Evolutionary conservation across 495 filamentous ascomycete genomes (phyloP), one percentile per base, ranked within the genome.

Genomic region (Stereocaulon alpinum): DNA sequence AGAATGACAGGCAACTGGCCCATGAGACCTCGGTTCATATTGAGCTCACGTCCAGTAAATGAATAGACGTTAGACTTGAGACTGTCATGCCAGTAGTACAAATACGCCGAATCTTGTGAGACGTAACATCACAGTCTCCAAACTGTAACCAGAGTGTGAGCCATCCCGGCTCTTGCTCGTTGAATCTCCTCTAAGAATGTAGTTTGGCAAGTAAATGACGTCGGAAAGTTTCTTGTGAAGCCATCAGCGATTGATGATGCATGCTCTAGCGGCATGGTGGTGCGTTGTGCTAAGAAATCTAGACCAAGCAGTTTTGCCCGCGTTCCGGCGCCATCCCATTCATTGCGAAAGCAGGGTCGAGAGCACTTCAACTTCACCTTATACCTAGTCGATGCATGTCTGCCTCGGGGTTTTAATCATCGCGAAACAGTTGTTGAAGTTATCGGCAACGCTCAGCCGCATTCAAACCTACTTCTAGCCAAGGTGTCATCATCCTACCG

Each of bases 331-430:
- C 7, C 34, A 37, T 37, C 34, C 34, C 34, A 37, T 37, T 37
- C 34, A 37, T 37, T 37, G 34, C 34, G 48, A 34, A 52, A 52
- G 49, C 49, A 52, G 49, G 49, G 49, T 52, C 49, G 34, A 9
- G n/a, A 37, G 14, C 17, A 18, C 24, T 32, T 37, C 4, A 37
- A 37, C 34, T 37, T 37, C 34, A 7, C 34, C 7, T 37, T n/a
- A 22, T 52, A n/a, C n/a, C n/a, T n/a, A 17, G 18, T 11, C n/a
- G 7, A 18, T n/a, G 7, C 29, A 6, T 4, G 29, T 37, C 29
- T 37, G 30, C 49, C 20, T 52, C 49, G 42, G 20, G 4, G 9
- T 37, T 52, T 18, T 18, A 29, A 34, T 32, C n/a, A 52, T 4
- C 17, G n/a, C 49, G 29, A 17, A 37, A 17, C 32, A n/a, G 18